Conservation (phyloP, 441 rosid genomes). For the Gossypium trilobum region DNA sequence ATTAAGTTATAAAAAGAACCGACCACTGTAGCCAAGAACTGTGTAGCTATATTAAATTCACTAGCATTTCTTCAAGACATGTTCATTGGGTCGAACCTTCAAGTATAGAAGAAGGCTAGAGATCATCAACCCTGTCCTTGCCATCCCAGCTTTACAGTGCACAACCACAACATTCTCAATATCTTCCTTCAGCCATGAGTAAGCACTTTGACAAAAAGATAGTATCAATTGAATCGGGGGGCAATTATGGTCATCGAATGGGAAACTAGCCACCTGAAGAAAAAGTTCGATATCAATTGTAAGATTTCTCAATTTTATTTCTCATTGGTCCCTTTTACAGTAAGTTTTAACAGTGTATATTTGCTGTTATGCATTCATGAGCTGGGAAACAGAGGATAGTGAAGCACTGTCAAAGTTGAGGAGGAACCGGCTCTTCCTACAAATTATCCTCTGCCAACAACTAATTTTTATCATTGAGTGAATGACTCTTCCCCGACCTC, state of each 20-base stretch:
- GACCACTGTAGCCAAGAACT: not conserved
- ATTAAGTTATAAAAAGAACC: conserved; percentile 8
- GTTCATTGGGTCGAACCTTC: conserved; percentile 37
- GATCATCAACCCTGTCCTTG: conserved; percentile 96
- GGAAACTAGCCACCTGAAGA: conserved; percentile 89
- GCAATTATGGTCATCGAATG: conserved; percentile 94
- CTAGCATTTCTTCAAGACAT: not conserved
- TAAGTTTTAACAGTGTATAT: not conserved
- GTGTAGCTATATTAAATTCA: not conserved
- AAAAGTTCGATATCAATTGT: not conserved
- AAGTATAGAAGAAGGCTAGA: conserved; percentile 84
- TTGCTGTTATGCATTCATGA: not conserved
- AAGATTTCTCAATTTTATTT: not conserved
- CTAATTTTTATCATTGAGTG: not conserved
- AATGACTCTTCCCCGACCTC: not conserved
- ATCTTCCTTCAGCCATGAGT: conserved; percentile 92
- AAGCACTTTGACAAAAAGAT: conserved; percentile 89
- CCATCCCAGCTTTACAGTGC: conserved; percentile 99
- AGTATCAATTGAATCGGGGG: conserved; percentile 81
- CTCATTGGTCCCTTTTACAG: not conserved
- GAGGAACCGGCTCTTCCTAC: not conserved
- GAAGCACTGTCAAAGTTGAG: not conserved
- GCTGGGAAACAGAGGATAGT: not conserved
- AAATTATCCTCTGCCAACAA: not conserved
- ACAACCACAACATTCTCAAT: conserved; percentile 97